Conservation (phyloP, 2,329 filamentous ascomycete species). For the Ramularia collo-cygni region DNA sequence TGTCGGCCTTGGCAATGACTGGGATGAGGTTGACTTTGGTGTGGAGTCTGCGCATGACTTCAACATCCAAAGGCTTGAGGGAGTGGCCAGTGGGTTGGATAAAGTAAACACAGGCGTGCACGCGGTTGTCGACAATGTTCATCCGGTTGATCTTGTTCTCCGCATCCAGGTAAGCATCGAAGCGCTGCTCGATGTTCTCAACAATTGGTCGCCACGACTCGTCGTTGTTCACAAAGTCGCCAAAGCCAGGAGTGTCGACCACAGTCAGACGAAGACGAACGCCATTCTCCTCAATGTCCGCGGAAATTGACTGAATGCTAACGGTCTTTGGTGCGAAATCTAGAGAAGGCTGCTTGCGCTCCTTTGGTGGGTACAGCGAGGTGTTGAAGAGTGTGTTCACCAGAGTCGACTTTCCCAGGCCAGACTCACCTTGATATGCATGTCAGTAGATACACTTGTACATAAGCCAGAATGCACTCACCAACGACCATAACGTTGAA, state of each 20-base stretch:
- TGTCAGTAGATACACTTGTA: slow-evolving; percentile 9
- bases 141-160: slow-evolving; percentile 99
- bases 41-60: slow-evolving; percentile 98
- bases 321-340: slow-evolving; percentile 91
- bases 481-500: slow-evolving; percentile 99
- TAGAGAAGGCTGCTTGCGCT: slow-evolving; percentile 93
- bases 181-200: slow-evolving; percentile 99
- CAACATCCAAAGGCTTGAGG: slow-evolving; percentile 95
- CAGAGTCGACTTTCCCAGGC: slow-evolving; percentile 95
- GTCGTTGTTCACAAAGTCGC: slow-evolving; percentile 99
- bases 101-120: slow-evolving; percentile 98
- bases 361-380: slow-evolving; percentile 95
- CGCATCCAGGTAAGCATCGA: slow-evolving; percentile 94
- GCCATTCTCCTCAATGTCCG: slow-evolving; percentile 88
- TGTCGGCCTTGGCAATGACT: slow-evolving; percentile 98
- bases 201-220: slow-evolving; percentile 99
- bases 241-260: slow-evolving; percentile 95
- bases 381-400: slow-evolving; percentile 99
- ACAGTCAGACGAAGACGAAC: slow-evolving; percentile 94
- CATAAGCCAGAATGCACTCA: slow-evolving; percentile 46
- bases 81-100: slow-evolving; percentile 98
- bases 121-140: slow-evolving; percentile 99
- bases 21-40: slow-evolving; percentile 99
- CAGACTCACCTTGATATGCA: slow-evolving; percentile 74
- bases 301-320: slow-evolving; percentile 48